A percentile compares a stretch with the other conserved stretches of the same genome.
Conservation (phyloP, 176 grass and related monocot species). For the Lolium rigidum region DNA sequence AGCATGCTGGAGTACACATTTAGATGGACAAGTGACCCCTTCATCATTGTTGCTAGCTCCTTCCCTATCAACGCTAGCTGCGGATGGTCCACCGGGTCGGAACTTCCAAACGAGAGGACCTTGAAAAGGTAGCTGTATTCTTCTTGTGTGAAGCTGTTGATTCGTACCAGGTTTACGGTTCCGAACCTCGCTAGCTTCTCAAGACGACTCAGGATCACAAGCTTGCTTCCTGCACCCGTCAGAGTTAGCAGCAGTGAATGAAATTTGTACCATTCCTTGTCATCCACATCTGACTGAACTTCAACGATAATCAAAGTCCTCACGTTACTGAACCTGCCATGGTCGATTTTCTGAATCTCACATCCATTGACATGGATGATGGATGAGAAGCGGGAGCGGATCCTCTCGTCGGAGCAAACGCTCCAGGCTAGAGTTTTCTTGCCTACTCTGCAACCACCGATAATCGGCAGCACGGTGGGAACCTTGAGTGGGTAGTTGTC, state of each 20-base stretch:
- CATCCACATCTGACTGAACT: background rate
- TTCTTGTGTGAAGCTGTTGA: conserved; percentile 8
- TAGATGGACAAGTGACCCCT: conserved; percentile 29
- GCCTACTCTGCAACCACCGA: conserved; percentile 28
- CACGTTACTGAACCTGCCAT: background rate
- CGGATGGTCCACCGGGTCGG: conserved; percentile 34
- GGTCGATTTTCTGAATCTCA: background rate
- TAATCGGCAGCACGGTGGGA: conserved; percentile 14
- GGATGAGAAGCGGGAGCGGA: conserved; percentile 10
- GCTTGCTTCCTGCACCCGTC: conserved; percentile 10
- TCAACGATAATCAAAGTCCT: conserved; percentile 35
- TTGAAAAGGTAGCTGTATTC: conserved; percentile 50
- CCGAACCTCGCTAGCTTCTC: conserved; percentile 22
- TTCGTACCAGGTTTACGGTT: background rate
- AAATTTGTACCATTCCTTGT: background rate
- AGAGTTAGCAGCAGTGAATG: background rate
- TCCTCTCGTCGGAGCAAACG: conserved; percentile 10
- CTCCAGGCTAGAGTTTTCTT: conserved; percentile 34
- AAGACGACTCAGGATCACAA: conserved; percentile 34
- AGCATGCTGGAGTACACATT: conserved; percentile 36
- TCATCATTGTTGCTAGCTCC: conserved; percentile 28
- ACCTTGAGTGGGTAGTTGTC: background rate
- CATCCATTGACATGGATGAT: conserved; percentile 24
- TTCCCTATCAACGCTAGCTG: conserved; percentile 9
- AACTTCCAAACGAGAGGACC: conserved; percentile 40